phyloP scores from a whole-genome alignment of 106 monocot genomes.

The Acorus gramineus region DNA sequence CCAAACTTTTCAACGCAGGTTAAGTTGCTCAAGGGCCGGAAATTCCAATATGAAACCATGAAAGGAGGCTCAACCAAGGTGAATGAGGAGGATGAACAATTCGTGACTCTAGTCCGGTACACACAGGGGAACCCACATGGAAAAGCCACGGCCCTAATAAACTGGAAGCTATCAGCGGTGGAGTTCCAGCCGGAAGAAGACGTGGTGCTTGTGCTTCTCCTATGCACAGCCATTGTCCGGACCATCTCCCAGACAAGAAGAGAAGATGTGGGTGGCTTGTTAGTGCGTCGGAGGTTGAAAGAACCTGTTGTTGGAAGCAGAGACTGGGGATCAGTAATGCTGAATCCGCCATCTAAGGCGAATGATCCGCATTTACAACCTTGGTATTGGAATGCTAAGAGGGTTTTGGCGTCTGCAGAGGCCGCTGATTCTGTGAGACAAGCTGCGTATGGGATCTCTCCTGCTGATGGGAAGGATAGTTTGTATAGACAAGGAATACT shows the following conservation, averaged over 20 bases:
- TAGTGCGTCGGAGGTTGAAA: slow-evolving; percentile 46
- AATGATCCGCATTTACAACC: slow-evolving; percentile 26
- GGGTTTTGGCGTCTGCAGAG: slow-evolving; percentile 46
- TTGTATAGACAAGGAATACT: slow-evolving; percentile 34
- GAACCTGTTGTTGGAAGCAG: slow-evolving; percentile 42
- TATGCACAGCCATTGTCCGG: slow-evolving; percentile 52
- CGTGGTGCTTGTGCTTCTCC: slow-evolving; percentile 56
- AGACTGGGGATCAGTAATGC: slow-evolving; percentile 86
- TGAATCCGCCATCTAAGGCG: slow-evolving; percentile 19
- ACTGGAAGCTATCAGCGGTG: slow-evolving; percentile 67
- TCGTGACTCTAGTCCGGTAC: slow-evolving; percentile 51
- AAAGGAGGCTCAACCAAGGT: slow-evolving; percentile 5
- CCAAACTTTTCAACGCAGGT: slow-evolving; percentile 18
- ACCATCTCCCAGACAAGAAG: slow-evolving; percentile 52
- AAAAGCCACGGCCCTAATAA: slow-evolving; percentile 80
- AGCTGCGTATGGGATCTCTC: slow-evolving; percentile 13
- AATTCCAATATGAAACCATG: slow-evolving; percentile 51
- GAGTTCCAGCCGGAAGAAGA: slow-evolving; percentile 93
- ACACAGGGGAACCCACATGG: slow-evolving; percentile 32
- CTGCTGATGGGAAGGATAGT: slow-evolving; percentile 48
- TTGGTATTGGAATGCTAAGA: slow-evolving; percentile 75
- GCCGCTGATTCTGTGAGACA: slow-evolving; percentile 5
- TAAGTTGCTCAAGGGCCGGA: slow-evolving; percentile 50
- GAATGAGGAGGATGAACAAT: slow-evolving; percentile 47
- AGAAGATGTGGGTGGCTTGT: slow-evolving; percentile 47